These are phyloP conservation scores for Aspergillus vadensis DNA, from an alignment of 2,329 filamentous ascomycete genomes.

Conservation along the genomic window DNA sequence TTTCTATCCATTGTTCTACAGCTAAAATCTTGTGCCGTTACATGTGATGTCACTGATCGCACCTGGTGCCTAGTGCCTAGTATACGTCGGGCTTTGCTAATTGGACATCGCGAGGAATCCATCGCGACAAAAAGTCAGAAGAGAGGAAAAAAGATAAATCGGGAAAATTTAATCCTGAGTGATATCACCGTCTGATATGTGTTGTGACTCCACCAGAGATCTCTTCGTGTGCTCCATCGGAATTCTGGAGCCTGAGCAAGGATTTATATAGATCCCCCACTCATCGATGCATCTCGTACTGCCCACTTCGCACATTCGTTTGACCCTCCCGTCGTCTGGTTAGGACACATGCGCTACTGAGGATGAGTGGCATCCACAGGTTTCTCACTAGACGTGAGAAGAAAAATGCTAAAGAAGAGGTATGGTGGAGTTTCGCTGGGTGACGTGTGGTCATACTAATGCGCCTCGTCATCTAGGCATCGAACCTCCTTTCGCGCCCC, in stretches of 20 bases:
- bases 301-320: constrained; percentile 10
- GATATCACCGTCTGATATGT: constrained; percentile 29
- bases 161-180: constrained; percentile 18
- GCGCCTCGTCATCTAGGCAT: constrained; percentile 20
- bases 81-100: constrained; percentile 13
- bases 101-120: neutral
- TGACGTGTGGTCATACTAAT: constrained; percentile 14
- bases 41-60: constrained; percentile 28
- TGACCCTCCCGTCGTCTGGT: constrained; percentile 7
- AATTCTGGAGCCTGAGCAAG: constrained; percentile 34
- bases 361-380: constrained; percentile 46
- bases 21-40: constrained; percentile 2
- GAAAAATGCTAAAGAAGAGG: constrained; percentile 38
- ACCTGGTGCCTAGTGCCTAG: constrained; percentile 24
- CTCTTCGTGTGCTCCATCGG: constrained; percentile 21
- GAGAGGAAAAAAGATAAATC: neutral
- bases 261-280: constrained; percentile 24
- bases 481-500: constrained; percentile 28
- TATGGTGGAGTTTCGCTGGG: constrained; percentile 13
- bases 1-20: neutral
- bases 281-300: constrained; percentile 24
- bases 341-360: constrained; percentile 6
- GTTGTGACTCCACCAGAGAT: constrained; percentile 10
- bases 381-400: constrained; percentile 46
- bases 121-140: constrained; percentile 1